Evolutionary conservation across 2,329 filamentous ascomycete genomes (phyloP), one percentile per base, ranked within the genome.

Genomic region (Mycosphaerelloides madeirae): DNA sequence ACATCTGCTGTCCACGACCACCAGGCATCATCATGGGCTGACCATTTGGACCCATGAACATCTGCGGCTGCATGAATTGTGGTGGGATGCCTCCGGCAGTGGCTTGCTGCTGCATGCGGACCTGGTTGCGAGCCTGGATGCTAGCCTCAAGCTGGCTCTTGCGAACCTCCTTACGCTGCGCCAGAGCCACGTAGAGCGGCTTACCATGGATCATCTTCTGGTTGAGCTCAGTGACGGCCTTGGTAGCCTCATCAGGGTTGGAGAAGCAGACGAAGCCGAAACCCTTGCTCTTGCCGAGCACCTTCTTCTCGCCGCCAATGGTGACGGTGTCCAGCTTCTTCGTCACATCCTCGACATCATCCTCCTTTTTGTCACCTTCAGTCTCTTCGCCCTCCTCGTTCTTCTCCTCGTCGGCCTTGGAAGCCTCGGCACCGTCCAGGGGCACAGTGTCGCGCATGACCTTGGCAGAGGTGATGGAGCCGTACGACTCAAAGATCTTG

Each of bases 221-320:
- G 79, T 98, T 98, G 88, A 97, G 96, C 73, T 98, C 93, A 50
- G 90, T 89, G 55, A 98, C 91, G 55, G 93, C 93, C 82, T 97
- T 97, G 74, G 91, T 96, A 56, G 93, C 93, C 70, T 98, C 93
- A 63, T 98, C 93, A 49, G 93, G 90, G 79, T 95, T 97, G 80
- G 87, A 93, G 78, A 98, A 98, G 85, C 93, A 98, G 65, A 98
- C 93, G 70, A 98, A 98, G 62, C 93, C 93, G 68, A 98, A 98
- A 68, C 93, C 93, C 80, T 97, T 98, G 84, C 89, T 95, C 86
- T 97, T 97, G 69, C 93, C 93, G 49, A 95, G 79, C 41, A 75
- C 67, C 68, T 78, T 80, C 73, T 81, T 81, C 62, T 79, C 73
- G 43, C 74, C 66, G 67, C 78, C 78, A 57, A 75, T 73, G 57